Conservation (phyloP, 1,284 basidiomycete genomes). For the Coniferiporia sulphurascens region DNA sequence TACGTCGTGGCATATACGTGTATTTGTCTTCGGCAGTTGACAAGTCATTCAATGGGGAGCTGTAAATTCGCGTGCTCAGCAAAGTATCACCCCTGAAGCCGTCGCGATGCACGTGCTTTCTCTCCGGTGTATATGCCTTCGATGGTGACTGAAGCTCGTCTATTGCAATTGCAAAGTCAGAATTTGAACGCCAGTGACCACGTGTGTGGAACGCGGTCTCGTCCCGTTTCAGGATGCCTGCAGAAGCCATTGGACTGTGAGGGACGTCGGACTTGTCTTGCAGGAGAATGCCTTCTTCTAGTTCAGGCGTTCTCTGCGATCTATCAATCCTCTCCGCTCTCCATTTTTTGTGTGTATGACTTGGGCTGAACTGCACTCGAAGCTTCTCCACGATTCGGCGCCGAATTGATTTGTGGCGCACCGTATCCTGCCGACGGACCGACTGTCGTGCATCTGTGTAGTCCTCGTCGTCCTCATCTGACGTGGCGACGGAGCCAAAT, state of each 20-base stretch:
- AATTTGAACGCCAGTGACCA: slow-evolving; percentile 14
- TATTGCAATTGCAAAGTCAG: slow-evolving; percentile 8
- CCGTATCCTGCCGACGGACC: background rate
- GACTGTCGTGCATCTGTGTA: slow-evolving; percentile 6
- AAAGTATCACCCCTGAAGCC: background rate
- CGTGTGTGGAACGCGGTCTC: background rate
- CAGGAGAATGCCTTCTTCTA: slow-evolving; percentile 14
- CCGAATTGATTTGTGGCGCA: slow-evolving; percentile 11
- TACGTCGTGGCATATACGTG: slow-evolving; percentile 3
- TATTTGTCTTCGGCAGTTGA: background rate
- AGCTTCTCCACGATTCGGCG: slow-evolving; percentile 11
- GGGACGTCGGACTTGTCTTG: background rate
- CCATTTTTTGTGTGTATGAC: background rate
- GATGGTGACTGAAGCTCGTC: slow-evolving; percentile 1
- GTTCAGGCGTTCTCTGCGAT: slow-evolving; percentile 9
- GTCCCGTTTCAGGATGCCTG: background rate
- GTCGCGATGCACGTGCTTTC: background rate
- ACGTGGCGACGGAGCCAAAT: slow-evolving; percentile 12
- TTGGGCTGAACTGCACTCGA: background rate
- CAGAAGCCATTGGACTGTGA: background rate
- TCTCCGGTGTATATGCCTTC: slow-evolving; percentile 1
- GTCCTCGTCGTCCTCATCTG: slow-evolving; percentile 17
- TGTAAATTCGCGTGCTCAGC: background rate
- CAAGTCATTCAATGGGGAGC: slow-evolving; percentile 2
- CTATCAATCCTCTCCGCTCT: background rate